Percentiles rank a stretch among this genome's conserved stretches.
These are phyloP conservation scores for Neopestalotiopsis sp. DNA, from an alignment of 2,329 filamentous ascomycete species.

Conservation along the genomic window DNA sequence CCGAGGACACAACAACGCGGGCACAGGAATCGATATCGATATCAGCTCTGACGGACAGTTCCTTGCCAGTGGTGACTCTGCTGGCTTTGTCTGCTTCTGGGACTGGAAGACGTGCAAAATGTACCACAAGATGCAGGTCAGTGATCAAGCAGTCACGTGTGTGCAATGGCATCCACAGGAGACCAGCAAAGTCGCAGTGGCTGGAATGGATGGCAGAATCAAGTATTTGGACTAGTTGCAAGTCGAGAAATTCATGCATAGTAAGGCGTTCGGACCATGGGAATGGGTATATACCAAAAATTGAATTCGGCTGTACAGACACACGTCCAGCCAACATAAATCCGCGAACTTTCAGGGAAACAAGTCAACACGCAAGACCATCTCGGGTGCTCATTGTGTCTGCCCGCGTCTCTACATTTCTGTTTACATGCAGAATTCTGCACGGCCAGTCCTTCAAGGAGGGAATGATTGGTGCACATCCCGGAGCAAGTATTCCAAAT, in stretches of 20 bases:
- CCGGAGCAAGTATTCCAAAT: too few relatives aligned
- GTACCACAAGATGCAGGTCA: slow-evolving; percentile 93
- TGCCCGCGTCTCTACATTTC: too few relatives aligned
- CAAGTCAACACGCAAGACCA: not conserved
- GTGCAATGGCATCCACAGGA: slow-evolving; percentile 98
- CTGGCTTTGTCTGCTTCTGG: slow-evolving; percentile 93
- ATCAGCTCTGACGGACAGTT: slow-evolving; percentile 93
- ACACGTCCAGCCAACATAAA: not conserved
- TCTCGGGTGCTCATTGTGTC: too few relatives aligned
- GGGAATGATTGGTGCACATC: too few relatives aligned
- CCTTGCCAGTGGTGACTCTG: slow-evolving; percentile 83
- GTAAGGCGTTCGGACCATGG: slow-evolving; percentile 3
- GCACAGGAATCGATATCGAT: slow-evolving; percentile 87
- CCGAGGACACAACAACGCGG: slow-evolving; percentile 93
- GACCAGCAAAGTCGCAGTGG: slow-evolving; percentile 90
- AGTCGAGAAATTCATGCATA: not conserved
- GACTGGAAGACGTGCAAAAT: slow-evolving; percentile 99
- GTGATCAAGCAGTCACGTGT: slow-evolving; percentile 82
- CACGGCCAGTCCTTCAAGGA: too few relatives aligned
- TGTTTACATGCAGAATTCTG: too few relatives aligned
- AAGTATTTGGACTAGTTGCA: slow-evolving; percentile 83
- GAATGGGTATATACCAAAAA: slow-evolving; percentile 8
- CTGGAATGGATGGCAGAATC: slow-evolving; percentile 85
- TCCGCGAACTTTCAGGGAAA: not conserved
- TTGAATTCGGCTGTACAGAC: slow-evolving; percentile 4